Percentiles rank a stretch among this genome's conserved stretches.
These are phyloP conservation scores for Aspergillus neoniger DNA, from an alignment of 2,329 filamentous ascomycete species.

Conservation along the genomic window DNA sequence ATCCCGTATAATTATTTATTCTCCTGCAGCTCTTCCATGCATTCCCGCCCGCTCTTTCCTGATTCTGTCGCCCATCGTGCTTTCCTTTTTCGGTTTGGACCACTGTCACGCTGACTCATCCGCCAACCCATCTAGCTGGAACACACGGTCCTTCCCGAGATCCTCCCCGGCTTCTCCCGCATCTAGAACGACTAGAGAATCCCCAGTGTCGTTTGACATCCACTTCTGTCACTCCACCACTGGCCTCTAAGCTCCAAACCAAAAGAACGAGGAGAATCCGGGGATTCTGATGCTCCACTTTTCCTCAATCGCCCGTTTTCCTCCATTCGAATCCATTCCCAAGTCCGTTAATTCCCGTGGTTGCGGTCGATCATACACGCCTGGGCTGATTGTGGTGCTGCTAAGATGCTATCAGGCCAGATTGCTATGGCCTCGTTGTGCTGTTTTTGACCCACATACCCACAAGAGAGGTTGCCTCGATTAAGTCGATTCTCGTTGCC, in stretches of 20 bases:
- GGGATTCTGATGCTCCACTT: background rate
- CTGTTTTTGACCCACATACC: background rate
- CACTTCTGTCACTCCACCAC: background rate
- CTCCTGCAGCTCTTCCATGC: background rate
- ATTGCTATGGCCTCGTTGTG: background rate
- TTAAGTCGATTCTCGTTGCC: background rate
- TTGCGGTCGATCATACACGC: background rate
- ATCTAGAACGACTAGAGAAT: constrained; percentile 5
- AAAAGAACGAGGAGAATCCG: background rate
- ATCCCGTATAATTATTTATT: background rate
- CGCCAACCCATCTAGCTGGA: background rate
- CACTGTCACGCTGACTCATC: background rate
- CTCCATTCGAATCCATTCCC: background rate
- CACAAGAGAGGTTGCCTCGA: background rate
- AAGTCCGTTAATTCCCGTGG: background rate
- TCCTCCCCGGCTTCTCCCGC: constrained; percentile 3
- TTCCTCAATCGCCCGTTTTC: background rate
- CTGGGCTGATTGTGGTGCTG: background rate
- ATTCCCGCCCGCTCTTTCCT: background rate
- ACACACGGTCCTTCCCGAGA: constrained; percentile 4
- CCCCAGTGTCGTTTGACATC: background rate
- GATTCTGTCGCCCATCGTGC: constrained; percentile 1
- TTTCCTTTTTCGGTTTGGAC: background rate
- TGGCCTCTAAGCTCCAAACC: background rate
- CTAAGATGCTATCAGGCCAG: background rate